Conservation (phyloP, 345 rosid genomes). For the Murraya koenigii region DNA sequence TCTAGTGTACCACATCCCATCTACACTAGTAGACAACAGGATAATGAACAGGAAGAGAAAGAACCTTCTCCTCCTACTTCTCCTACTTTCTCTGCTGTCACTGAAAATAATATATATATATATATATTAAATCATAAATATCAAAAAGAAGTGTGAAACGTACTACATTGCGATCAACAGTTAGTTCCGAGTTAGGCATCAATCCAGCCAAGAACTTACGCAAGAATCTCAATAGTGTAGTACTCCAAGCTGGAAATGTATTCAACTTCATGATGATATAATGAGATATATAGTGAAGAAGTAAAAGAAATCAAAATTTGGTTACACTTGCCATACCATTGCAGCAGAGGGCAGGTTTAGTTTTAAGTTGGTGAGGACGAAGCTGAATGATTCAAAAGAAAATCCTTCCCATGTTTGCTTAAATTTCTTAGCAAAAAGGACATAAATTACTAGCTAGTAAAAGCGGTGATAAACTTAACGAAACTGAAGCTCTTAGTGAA, state of each 20-base stretch:
- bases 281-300: no score
- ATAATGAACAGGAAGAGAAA: no score
- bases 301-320: no score
- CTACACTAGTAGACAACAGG: no score
- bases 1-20: no score
- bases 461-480: slow-evolving; percentile 9
- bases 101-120: no score
- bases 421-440: background rate
- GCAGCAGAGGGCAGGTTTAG: background rate
- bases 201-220: slow-evolving; percentile 37
- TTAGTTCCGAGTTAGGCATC: slow-evolving; percentile 32
- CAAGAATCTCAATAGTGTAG: slow-evolving; percentile 47
- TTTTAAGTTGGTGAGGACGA: background rate
- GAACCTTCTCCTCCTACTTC: no score
- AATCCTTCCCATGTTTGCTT: background rate
- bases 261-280: no score
- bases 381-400: background rate
- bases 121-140: no score
- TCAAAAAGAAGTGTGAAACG: background rate
- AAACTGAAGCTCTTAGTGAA: background rate
- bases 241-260: background rate
- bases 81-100: no score
- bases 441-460: background rate
- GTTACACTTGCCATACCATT: no score
- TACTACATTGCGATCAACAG: slow-evolving; percentile 42